phyloP scores from a whole-genome alignment of 345 rosid species.

The Adansonia digitata region DNA sequence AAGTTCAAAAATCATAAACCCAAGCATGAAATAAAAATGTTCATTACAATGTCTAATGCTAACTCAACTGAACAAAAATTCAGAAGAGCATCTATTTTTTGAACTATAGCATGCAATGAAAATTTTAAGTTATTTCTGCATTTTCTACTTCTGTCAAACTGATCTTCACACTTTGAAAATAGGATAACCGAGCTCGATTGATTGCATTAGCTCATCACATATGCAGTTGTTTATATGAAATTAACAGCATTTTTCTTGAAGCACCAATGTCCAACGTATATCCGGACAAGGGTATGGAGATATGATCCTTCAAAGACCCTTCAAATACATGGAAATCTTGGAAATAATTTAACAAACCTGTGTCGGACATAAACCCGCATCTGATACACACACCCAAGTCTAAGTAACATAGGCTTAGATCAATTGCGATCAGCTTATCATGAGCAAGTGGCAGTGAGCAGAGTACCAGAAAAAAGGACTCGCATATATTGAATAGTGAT shows the following conservation, averaged over 20 bases:
- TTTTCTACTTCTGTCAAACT: neutral
- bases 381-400: no score
- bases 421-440: neutral
- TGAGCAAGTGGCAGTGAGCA: neutral
- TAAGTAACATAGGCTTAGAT: no score
- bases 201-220: no score
- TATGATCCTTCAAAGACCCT: no score
- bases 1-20: neutral
- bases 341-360: no score
- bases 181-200: neutral
- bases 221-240: neutral
- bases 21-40: neutral
- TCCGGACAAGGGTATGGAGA: no score
- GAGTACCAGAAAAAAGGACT: neutral
- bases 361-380: no score
- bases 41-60: neutral
- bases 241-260: no score
- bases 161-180: neutral
- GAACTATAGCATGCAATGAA: neutral
- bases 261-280: no score
- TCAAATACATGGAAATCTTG: no score
- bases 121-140: neutral
- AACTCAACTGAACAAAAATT: neutral
- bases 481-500: neutral
- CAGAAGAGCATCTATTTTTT: neutral